Evolutionary conservation across 2,329 filamentous ascomycete genomes (phyloP), one percentile per base, ranked within the genome.

Genomic region (Metarhizium album): DNA sequence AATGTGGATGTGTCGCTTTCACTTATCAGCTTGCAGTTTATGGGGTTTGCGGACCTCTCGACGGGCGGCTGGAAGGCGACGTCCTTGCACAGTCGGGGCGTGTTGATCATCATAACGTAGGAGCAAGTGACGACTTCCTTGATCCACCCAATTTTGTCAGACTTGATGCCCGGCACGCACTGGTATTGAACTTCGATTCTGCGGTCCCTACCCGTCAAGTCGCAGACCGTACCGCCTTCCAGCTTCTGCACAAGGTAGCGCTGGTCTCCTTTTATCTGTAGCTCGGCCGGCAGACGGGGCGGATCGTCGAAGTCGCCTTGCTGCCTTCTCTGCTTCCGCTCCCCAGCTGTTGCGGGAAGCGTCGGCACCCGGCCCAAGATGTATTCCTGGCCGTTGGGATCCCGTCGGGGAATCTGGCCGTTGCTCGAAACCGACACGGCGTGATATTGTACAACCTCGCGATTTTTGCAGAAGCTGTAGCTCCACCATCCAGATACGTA

Each of bases 21-120:
- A 16, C 90, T 71, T 48, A 96, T 83, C 50, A 84, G 80, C 24
- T 80, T 79, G 64, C 90, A 96, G 54, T 76, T 79, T 54, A 96
- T 90, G 9, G 79, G 70, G 63, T 95, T 86, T 5, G 88, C 83
- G 52, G 80, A 79, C 50, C 86, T 85, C 54, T 88, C 84, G 59
- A 86, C 82, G 0, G 89, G 87, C 0, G 90, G 90, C 49, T 86
- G 73, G 65, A 96, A 96, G 9, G 89, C 89, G 9, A 88, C 80
- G 58, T 96, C 90, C 62, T 85, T 81, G 70, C 90, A 96, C 13
- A 96, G 79, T 1, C 89, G 83, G 0, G 90, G 88, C 0, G 90
- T 95, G 64, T 95, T 86, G 55, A 96, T 80, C 31, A 95, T 82
- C 90, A 96, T 95, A 49, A 95, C 75, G 64, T 96, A 96, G 13